A percentile compares a stretch with the other conserved stretches of the same genome.
Evolutionary conservation across 2,329 filamentous ascomycete genomes (phyloP).

Genomic region (Aspergillus floridensis): DNA sequence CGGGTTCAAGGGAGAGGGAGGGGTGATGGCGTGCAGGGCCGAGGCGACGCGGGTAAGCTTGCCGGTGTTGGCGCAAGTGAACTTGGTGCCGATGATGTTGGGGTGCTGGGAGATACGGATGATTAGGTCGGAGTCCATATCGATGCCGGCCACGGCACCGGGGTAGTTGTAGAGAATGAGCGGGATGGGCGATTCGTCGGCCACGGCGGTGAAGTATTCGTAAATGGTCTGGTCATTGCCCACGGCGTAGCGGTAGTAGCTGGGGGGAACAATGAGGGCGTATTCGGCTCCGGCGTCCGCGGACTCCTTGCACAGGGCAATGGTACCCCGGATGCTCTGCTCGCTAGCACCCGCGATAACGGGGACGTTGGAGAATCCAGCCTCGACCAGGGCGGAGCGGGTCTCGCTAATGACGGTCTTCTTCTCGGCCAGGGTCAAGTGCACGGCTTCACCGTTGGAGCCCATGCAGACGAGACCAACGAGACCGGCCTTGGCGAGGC

Average conservation of each 20-base stretch:
- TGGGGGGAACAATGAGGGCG: constrained; percentile 73
- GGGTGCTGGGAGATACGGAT: constrained; percentile 75
- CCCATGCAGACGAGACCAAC: constrained; percentile 83
- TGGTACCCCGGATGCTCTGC: constrained; percentile 76
- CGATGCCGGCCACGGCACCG: constrained; percentile 79
- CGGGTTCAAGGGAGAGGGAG: constrained; percentile 40
- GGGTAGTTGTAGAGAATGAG: constrained; percentile 89
- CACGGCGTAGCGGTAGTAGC: constrained; percentile 76
- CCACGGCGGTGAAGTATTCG: constrained; percentile 72
- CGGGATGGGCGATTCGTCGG: constrained; percentile 72
- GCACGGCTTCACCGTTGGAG: constrained; percentile 85
- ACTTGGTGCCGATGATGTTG: constrained; percentile 86
- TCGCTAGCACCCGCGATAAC: constrained; percentile 81
- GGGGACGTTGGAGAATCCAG: constrained; percentile 71
- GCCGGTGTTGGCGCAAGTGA: constrained; percentile 87
- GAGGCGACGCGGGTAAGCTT: constrained; percentile 80
- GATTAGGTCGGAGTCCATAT: constrained; percentile 85
- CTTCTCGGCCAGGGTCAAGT: constrained; percentile 77
- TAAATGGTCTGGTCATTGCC: constrained; percentile 68
- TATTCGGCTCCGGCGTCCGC: constrained; percentile 73
- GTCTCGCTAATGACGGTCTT: constrained; percentile 71
- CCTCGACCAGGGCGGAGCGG: constrained; percentile 75
- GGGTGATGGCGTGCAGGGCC: constrained; percentile 69
- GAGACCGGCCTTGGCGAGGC: constrained; percentile 73
- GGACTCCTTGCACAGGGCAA: constrained; percentile 68